These are phyloP conservation scores for Botrytis squamosa DNA, from an alignment of 2,329 filamentous ascomycete genomes.

Conservation along the genomic window DNA sequence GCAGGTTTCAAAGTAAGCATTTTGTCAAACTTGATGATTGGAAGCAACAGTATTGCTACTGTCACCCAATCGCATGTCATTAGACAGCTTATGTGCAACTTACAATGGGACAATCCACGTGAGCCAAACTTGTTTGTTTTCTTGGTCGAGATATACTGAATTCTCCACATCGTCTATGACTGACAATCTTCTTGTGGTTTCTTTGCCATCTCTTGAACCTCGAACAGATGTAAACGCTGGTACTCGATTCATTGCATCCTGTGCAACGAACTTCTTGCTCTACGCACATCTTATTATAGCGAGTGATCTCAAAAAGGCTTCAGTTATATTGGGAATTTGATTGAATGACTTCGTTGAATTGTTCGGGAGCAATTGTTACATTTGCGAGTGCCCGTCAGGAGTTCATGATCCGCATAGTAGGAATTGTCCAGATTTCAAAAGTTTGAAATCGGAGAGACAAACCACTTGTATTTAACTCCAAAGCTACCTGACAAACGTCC, in stretches of 20 bases:
- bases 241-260: slow-evolving; percentile 17
- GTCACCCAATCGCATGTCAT: neutral
- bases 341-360: neutral
- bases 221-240: slow-evolving; percentile 18
- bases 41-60: neutral
- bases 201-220: slow-evolving; percentile 20
- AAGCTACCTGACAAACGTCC: neutral
- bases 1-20: slow-evolving; percentile 4
- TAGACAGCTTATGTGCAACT: neutral
- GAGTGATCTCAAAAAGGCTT: neutral
- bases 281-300: slow-evolving; percentile 1
- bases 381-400: neutral
- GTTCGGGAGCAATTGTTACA: neutral
- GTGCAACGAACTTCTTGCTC: slow-evolving; percentile 22
- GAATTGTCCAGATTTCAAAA: neutral
- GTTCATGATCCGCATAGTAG: neutral
- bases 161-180: slow-evolving; percentile 15
- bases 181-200: slow-evolving; percentile 18
- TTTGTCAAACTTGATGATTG: neutral
- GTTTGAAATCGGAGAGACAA: slow-evolving; percentile 11
- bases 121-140: slow-evolving; percentile 10
- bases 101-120: slow-evolving; percentile 20
- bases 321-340: neutral
- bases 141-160: slow-evolving; percentile 15
- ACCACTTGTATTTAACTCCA: neutral